phyloP scores from a whole-genome alignment of 1,284 basidiomycete genomes.

The Clitocybe nebularis region DNA sequence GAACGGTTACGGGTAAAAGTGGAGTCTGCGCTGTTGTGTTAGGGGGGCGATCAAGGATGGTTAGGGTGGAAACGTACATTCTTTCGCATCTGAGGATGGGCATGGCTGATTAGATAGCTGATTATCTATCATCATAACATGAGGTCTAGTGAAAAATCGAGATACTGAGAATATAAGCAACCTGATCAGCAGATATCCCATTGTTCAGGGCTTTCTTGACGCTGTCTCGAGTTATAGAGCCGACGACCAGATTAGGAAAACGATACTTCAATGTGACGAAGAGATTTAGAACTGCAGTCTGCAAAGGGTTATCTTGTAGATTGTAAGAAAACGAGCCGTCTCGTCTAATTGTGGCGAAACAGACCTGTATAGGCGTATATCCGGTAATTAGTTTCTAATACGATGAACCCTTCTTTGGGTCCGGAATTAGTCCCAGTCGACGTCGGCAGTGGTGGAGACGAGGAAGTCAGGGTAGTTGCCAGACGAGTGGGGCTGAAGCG shows the following conservation, averaged over 20 bases:
- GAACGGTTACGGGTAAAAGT: constrained; percentile 90
- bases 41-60: constrained; percentile 10
- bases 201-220: constrained; percentile 92
- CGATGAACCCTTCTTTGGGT: constrained; percentile 84
- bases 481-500: constrained; percentile 95
- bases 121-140: constrained; percentile 70
- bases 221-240: constrained; percentile 91
- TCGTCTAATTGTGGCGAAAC: constrained; percentile 14
- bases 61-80: constrained; percentile 53
- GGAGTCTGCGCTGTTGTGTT: constrained; percentile 66
- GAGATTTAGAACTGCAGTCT: constrained; percentile 94
- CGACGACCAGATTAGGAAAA: constrained; percentile 95
- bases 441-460: constrained; percentile 67
- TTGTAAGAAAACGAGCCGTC: too few relatives aligned
- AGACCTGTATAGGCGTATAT: constrained; percentile 96
- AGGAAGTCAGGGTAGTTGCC: constrained; percentile 89
- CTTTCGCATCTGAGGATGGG: constrained; percentile 97
- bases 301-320: constrained; percentile 81
- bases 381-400: constrained; percentile 98
- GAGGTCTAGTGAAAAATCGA: constrained; percentile 9
- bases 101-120: constrained; percentile 90
- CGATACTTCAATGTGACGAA: constrained; percentile 92
- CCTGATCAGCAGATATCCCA: constrained; percentile 96
- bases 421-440: constrained; percentile 54
- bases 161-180: constrained; percentile 29